phyloP scores from a whole-genome alignment of 1,139 yeast species.

The Pichia sp. region DNA sequence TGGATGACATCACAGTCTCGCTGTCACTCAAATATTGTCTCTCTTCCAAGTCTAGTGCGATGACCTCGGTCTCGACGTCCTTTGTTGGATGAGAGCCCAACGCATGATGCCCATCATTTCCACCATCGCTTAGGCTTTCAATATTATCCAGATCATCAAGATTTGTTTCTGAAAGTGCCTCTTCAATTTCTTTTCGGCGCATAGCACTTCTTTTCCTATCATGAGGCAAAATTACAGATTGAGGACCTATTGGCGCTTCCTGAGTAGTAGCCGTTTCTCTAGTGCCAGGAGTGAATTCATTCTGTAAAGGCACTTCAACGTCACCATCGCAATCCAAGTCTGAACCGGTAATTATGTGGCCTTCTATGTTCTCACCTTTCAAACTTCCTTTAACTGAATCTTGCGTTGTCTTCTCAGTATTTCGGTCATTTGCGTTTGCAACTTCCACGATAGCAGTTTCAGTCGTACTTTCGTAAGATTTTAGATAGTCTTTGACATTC shows the following conservation, averaged over 20 bases:
- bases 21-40: no score
- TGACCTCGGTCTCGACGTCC: not conserved
- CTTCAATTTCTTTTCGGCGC: conserved; percentile 36
- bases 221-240: not conserved
- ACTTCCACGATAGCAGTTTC: not conserved
- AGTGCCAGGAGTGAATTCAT: not conserved
- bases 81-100: not conserved
- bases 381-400: no score
- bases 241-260: conserved; percentile 26
- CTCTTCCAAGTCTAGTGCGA: not conserved
- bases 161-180: conserved; percentile 34
- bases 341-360: not conserved
- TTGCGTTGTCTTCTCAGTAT: not conserved
- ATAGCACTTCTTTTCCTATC: not conserved
- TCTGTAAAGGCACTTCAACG: not conserved
- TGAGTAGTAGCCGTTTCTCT: not conserved
- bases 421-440: not conserved
- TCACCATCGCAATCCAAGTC: not conserved
- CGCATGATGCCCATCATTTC: not conserved
- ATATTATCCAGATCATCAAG: not conserved
- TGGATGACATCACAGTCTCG: not conserved
- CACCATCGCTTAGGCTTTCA: not conserved
- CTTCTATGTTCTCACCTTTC: not conserved
- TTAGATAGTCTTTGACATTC: conserved; percentile 6
- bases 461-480: conserved; percentile 1